Evolutionary conservation across 2,329 filamentous ascomycete genomes (phyloP).

Genomic region (Trichoderma afroharzianum): DNA sequence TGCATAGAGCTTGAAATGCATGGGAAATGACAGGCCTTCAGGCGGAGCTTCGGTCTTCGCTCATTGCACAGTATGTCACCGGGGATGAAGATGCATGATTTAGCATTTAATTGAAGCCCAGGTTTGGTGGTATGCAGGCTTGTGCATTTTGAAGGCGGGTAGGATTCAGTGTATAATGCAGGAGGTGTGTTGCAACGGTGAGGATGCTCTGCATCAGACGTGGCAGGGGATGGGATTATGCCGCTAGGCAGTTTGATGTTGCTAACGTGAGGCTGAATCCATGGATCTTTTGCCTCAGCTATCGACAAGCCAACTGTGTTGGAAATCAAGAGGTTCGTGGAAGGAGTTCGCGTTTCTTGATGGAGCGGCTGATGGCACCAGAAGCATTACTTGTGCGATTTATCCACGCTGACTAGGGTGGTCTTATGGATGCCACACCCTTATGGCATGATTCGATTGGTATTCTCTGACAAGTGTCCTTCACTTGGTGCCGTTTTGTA

Average conservation of each 20-base stretch:
- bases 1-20: slow-evolving; percentile 3
- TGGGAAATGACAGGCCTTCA: background rate
- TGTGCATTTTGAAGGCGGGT: background rate
- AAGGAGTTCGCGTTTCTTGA: background rate
- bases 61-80: background rate
- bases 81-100: background rate
- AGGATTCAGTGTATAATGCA: background rate
- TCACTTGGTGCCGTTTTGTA: background rate
- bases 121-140: background rate
- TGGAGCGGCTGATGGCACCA: background rate
- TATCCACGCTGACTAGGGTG: background rate
- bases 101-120: background rate
- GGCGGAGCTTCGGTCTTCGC: background rate
- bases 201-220: slow-evolving; percentile 15
- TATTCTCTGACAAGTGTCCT: background rate
- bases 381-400: background rate
- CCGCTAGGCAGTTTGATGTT: background rate
- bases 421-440: background rate
- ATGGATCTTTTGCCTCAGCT: background rate
- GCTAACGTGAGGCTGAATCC: slow-evolving; percentile 15
- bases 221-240: slow-evolving; percentile 3
- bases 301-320: background rate
- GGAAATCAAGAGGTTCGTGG: background rate
- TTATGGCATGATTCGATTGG: background rate
- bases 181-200: slow-evolving; percentile 12